Base-by-base conservation (phyloP, 2,329 filamentous ascomycete genomes). In the Orbilia javanica region DNA sequence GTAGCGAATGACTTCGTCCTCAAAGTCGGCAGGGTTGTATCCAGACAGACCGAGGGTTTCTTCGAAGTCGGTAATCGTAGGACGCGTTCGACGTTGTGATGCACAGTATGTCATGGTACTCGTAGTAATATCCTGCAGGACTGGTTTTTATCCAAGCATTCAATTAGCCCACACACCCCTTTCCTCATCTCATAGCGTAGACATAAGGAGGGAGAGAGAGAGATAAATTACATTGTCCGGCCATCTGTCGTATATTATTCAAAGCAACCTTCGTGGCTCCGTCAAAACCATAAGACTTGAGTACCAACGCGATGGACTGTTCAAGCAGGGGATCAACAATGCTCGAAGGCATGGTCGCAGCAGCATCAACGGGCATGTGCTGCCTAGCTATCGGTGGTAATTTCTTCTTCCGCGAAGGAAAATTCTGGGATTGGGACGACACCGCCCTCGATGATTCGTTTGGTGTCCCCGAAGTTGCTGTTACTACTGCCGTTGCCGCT, bases 1-100 rank as follows among this genome's bases (percentile, higher is more conserved):
- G 25, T 79, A 66, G 13, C 81, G 80, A 4, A 64, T 52, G 34
- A 80, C 50, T 76, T 82, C 81, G 34, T 79, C 79, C 60, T 81
- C 80, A 15, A 81, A 42, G 22, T 70, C 69, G n/a, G 66, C 65
- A n/a, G 77, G 15, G 18, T 63, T n/a, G 42, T 79, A 81, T 11
- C 65, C 71, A n/a, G 73, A 73, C 36, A 69, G 53, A 11, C 63
- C 55, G 31, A 81, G 75, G 31, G 80, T 80, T 48, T 81, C 80
- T 42, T 81, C 80, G 44, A 82, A 81, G 52, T 82, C 81, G 10
- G 80, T 73, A 25, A 82, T 79, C n/a, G 80, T 81, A 2, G 81
- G 81, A 55, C 80, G 80, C 42, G 81, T 81, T n/a, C 81, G 81
- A 20, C 81, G 80, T 27, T 82, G 81, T 13, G 79, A 73, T 18